phyloP scores from a whole-genome alignment of 2,329 filamentous ascomycete genomes.

The Didymosphaeria variabile region DNA sequence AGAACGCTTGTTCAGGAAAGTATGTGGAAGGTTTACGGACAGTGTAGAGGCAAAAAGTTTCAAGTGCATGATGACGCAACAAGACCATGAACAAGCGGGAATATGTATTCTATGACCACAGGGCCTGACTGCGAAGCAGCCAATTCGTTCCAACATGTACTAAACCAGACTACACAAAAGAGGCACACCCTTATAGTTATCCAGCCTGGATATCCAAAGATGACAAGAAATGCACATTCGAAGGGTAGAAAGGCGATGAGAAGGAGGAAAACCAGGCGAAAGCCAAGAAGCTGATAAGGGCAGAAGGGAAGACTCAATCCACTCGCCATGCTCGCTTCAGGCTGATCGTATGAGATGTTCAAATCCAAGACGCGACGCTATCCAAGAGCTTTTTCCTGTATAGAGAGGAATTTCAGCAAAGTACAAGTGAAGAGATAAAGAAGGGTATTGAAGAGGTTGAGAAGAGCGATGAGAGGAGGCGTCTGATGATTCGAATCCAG shows the following conservation, averaged over 20 bases:
- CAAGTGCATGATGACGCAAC: too few species aligned
- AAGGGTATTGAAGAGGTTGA: constrained; percentile 14
- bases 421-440: constrained; percentile 7
- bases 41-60: too few species aligned
- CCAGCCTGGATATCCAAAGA: constrained; percentile 8
- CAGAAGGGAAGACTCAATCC: neutral
- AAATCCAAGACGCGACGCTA: constrained; percentile 2
- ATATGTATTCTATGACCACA: constrained; percentile 1
- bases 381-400: constrained; percentile 8
- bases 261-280: neutral
- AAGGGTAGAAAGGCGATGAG: neutral
- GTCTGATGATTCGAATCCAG: neutral
- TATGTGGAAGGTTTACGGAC: too few species aligned
- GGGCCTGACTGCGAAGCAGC: constrained; percentile 4
- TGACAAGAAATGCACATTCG: constrained; percentile 11
- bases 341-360: neutral
- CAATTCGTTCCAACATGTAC: constrained; percentile 7
- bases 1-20: neutral
- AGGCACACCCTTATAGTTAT: neutral
- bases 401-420: neutral
- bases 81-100: neutral
- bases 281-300: neutral
- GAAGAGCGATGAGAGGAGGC: constrained; percentile 3
- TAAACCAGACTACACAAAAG: constrained; percentile 9
- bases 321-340: neutral